Evolutionary conservation across 345 rosid species (phyloP).

Genomic region (Anastatica hierochuntica): DNA sequence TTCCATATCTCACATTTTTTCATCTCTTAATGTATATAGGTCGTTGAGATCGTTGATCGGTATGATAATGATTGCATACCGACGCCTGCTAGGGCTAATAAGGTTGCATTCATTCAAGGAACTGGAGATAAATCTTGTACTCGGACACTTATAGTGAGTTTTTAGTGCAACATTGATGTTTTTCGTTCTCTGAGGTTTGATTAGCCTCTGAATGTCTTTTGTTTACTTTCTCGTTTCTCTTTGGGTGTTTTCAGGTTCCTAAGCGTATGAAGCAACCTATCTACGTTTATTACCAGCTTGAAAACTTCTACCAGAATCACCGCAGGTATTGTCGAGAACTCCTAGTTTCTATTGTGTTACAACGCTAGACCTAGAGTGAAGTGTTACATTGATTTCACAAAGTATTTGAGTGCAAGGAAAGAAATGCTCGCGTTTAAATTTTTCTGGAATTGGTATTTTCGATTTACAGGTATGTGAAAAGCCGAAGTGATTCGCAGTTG

Average conservation of each 20-base stretch:
- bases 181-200: background rate
- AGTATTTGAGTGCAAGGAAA: constrained; percentile 4
- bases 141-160: constrained; percentile 44
- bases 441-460: background rate
- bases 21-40: constrained; percentile 30
- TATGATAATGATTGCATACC: constrained; percentile 74
- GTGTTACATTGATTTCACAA: too few species aligned
- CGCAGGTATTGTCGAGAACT: constrained; percentile 47
- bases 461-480: constrained; percentile 73
- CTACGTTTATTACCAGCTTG: constrained; percentile 93
- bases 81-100: constrained; percentile 21
- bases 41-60: constrained; percentile 76
- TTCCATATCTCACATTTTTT: constrained; percentile 2
- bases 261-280: constrained; percentile 80
- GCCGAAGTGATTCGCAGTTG: constrained; percentile 74
- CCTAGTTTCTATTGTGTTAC: background rate
- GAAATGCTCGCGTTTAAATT: background rate
- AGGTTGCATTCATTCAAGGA: constrained; percentile 57
- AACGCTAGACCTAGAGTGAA: background rate
- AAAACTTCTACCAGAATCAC: constrained; percentile 97
- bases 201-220: constrained; percentile 12
- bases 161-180: background rate
- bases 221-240: constrained; percentile 6
- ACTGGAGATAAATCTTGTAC: constrained; percentile 34
- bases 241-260: constrained; percentile 38